Conservation (phyloP, 371 early-diverging fungal genomes). For the Mycotypha africana region DNA sequence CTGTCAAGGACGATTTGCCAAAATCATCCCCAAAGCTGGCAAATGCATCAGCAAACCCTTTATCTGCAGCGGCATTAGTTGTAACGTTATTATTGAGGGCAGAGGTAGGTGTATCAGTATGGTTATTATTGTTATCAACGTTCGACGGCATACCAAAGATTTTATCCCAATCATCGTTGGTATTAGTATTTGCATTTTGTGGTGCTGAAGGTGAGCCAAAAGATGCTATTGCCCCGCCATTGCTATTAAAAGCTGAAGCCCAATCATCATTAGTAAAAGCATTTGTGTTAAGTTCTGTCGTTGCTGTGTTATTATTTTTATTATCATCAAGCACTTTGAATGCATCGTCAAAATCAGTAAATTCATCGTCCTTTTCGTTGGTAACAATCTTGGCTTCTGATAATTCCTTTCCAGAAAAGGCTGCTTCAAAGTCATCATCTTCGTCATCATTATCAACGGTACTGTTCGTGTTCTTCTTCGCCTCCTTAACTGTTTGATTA, state of each 20-base stretch:
- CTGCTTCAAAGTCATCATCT: slow-evolving; percentile 33
- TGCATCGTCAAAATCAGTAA: slow-evolving; percentile 40
- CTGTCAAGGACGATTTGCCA: slow-evolving; percentile 6
- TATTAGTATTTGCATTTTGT: not conserved
- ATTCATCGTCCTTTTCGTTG: slow-evolving; percentile 13
- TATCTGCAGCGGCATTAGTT: not conserved
- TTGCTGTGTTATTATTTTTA: not conserved
- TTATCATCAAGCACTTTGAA: slow-evolving; percentile 22
- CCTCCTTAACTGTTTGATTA: slow-evolving; percentile 1
- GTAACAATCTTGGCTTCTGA: slow-evolving; percentile 28
- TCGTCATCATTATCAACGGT: slow-evolving; percentile 1
- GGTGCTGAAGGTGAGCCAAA: not conserved
- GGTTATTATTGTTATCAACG: not conserved
- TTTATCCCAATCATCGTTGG: slow-evolving; percentile 41
- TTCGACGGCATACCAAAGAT: slow-evolving; percentile 29
- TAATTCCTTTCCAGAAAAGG: slow-evolving; percentile 26
- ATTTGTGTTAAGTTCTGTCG: not conserved
- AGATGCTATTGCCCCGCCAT: slow-evolving; percentile 27
- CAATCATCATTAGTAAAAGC: slow-evolving; percentile 27
- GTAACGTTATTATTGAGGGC: not conserved
- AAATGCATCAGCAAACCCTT: slow-evolving; percentile 32
- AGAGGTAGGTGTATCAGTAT: not conserved
- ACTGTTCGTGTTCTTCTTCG: too few relatives aligned
- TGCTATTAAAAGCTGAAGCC: slow-evolving; percentile 30
- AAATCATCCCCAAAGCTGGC: slow-evolving; percentile 20